Evolutionary conservation across 192 early-diverging fungal genomes (phyloP), one percentile per base, ranked within the genome.

Genomic region (Backusella circina): DNA sequence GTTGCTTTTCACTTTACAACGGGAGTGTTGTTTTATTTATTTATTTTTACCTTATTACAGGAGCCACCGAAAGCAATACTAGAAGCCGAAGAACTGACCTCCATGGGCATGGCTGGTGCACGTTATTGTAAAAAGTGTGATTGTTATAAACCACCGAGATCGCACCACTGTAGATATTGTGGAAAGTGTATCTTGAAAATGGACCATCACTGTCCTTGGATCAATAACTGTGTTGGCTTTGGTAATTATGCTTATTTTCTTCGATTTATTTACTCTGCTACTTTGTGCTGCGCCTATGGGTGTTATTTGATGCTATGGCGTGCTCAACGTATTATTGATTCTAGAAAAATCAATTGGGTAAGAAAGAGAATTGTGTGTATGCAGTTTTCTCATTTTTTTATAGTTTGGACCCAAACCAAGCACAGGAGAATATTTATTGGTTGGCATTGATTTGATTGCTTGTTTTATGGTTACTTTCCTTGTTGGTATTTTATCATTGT

Each of bases 171-270:
- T 75, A 77, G 87, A 8, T 84, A 85, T 36, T 95, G 94, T 79
- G 86, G 90, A 64, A 86, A 86, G 36, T 95, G 94, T 85, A 88
- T 94, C 36, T 88, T 95, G 67, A 93, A 91, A 73, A 93, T 95
- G 92, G 94, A 95, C 72, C 94, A 95, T 75, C 94, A 95, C 76
- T 95, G 94, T 64, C 96, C 96, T 7, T 99, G 95, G 95, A 90
- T 96, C 75, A 87, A 91, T 83, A 91, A 95, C 81, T 96, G 95
- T 79, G 84, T 98, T 68, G 92, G 93, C 64, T 84, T 93, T 83
- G 82, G 75, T 70, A 91, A 95, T 85, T 86, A 90, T 73, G 77
- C 83, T 16, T 90, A 98, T 79, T 93, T 93, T 80, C 39, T 95
- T 26, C 92, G 96, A 2, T 94, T 99, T 83, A 82, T 95, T 51